Conservation (phyloP, 805 yeast species). For the Isabelozyma pseudorhagii region DNA sequence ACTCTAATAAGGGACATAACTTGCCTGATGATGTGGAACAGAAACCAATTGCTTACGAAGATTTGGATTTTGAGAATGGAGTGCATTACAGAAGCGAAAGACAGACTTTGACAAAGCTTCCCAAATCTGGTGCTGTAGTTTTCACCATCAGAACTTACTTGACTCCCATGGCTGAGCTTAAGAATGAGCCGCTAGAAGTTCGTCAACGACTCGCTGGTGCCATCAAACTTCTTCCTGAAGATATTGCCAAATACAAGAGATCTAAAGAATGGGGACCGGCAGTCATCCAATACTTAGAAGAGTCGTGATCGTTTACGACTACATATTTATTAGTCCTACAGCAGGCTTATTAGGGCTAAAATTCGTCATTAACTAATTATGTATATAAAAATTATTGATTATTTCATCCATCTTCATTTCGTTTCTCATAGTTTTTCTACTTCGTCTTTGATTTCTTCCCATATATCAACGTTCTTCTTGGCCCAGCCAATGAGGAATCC, state of each 20-base stretch:
- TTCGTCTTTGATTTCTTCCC: conserved; percentile 60
- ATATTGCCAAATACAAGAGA: conserved; percentile 59
- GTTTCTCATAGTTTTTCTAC: conserved; percentile 19
- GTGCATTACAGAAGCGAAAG: conserved; percentile 44
- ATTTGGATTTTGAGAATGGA: conserved; percentile 33
- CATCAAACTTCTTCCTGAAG: conserved; percentile 59
- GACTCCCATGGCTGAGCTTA: conserved; percentile 31
- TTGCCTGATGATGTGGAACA: conserved; percentile 21
- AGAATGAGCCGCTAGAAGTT: conserved; percentile 30
- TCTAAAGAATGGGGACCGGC: conserved; percentile 71
- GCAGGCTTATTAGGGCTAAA: neutral
- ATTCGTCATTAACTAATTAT: neutral
- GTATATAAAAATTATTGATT: neutral
- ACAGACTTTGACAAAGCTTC: conserved; percentile 38
- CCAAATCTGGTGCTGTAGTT: conserved; percentile 34
- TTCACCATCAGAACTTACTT: conserved; percentile 42
- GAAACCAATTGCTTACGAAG: conserved; percentile 21
- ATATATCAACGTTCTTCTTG: conserved; percentile 58
- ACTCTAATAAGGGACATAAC: conserved; percentile 39
- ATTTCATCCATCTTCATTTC: neutral
- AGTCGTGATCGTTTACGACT: neutral
- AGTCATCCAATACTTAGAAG: conserved; percentile 30
- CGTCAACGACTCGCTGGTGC: conserved; percentile 59
- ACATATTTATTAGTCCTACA: neutral
- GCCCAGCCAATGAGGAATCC: conserved; percentile 64